These are phyloP conservation scores for Malassezia vespertilionis DNA, from an alignment of 1,284 basidiomycete species.

Conservation along the genomic window DNA sequence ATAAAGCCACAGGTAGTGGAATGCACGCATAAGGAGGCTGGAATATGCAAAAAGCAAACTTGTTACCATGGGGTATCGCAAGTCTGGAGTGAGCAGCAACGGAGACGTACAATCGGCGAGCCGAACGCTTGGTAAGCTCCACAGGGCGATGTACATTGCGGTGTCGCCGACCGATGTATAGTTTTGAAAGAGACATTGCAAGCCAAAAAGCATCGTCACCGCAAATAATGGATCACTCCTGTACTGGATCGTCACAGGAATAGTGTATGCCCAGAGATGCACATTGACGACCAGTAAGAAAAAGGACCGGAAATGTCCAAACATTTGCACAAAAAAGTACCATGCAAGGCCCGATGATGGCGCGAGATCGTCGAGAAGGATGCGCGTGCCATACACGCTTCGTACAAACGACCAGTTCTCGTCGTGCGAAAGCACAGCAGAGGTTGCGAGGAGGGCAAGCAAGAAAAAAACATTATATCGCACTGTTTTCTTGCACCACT, in stretches of 20 bases:
- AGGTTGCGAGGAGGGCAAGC: not conserved
- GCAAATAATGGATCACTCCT: conserved; percentile 72
- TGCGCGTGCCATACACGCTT: conserved; percentile 52
- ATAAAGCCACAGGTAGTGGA: conserved; percentile 80
- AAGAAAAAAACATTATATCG: not conserved
- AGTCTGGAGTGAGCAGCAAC: conserved; percentile 54
- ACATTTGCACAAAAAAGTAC: conserved; percentile 99
- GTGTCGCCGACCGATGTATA: conserved; percentile 84
- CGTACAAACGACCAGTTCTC: conserved; percentile 56
- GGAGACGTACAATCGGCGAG: conserved; percentile 1
- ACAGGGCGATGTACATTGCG: conserved; percentile 70
- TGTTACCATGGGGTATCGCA: conserved; percentile 77
- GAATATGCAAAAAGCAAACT: conserved; percentile 73
- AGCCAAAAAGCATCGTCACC: conserved; percentile 63
- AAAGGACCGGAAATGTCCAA: conserved; percentile 90
- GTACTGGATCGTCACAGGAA: conserved; percentile 71
- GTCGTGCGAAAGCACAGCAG: conserved; percentile 4
- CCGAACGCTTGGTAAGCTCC: conserved; percentile 51
- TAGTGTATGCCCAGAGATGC: conserved; percentile 72
- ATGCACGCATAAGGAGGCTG: conserved; percentile 72
- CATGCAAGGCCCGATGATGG: conserved; percentile 93
- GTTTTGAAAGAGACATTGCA: conserved; percentile 75
- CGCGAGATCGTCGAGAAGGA: conserved; percentile 53
- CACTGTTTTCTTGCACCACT: conserved; percentile 4
- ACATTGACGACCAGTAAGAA: conserved; percentile 90